Evolutionary conservation across 176 grass and related monocot species (phyloP), one percentile per base, ranked within the genome.

Genomic region (Lolium perenne): DNA sequence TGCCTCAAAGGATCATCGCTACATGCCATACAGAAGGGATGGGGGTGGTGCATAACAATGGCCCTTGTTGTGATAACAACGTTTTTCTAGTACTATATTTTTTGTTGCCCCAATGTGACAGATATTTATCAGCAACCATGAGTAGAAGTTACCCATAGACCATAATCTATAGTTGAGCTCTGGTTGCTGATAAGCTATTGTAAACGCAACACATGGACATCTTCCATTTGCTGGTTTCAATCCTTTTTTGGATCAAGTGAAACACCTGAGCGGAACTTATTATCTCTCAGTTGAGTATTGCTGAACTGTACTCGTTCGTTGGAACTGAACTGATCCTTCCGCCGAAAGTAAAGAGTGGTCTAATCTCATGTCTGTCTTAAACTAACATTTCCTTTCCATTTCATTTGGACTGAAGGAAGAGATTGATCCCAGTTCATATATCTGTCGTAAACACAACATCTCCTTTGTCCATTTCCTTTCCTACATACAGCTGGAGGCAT

Each of bases 1-100:
- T 51, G 92, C 97, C 60, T 98, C 94, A 18, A 98, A 98, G 84
- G 97, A 98, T 94, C 97, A 94, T 71, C 92, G 94, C 13, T 94
- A 84, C 84, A 94, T 98, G 96, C 93, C 97, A 6, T 98, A 98
- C 70, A n/a, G 88, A 41, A 88, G 93, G 68, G 77, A 86, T 23
- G 89, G 62, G 6, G 60, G 83, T 74, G 89, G 74, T 69, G 78
- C 78, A 68, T 71, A 74, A 51, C 4, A 82, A 83, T 87, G 60
- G 32, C 59, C 59, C 35, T 38, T 3, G 17, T 47, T 67, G 53
- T 6, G 47, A 11, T 64, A 48, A 5, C 56, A 38, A 48, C 6
- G 11, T 7, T 10, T 21, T 29, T 54, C 18, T 60, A 43, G n/a
- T 29, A 29, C 57, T 71, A 29, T 35, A n/a, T 45, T 51, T 72